These are phyloP conservation scores for Knoxia roxburghii DNA, from an alignment of 257 asterid species.

Conservation along the genomic window DNA sequence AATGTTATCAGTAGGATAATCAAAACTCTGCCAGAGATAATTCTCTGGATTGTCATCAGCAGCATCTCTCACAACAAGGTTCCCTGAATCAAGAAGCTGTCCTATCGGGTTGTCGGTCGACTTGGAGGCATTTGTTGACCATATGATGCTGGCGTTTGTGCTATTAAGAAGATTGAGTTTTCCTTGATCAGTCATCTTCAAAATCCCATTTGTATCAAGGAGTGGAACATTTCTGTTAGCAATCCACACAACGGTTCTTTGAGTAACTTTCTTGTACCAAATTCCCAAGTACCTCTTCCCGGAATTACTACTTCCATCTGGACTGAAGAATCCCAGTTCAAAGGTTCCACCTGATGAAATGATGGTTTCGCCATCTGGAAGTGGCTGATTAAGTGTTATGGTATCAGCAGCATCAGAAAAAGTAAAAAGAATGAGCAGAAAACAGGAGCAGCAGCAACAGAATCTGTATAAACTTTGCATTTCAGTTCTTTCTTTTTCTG, in stretches of 20 bases:
- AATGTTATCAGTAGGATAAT: slow-evolving; percentile 25
- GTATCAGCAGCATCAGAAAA: slow-evolving; percentile 16
- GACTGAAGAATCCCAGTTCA: slow-evolving; percentile 33
- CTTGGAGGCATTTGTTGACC: slow-evolving; percentile 24
- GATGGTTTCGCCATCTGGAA: slow-evolving; percentile 29
- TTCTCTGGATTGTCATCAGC: slow-evolving; percentile 16
- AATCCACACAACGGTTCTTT: slow-evolving; percentile 16
- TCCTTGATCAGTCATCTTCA: slow-evolving; percentile 8
- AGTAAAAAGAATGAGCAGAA: not conserved
- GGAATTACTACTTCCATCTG: slow-evolving; percentile 8
- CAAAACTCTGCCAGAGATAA: too few relatives aligned
- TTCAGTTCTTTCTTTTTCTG: not conserved
- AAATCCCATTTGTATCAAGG: slow-evolving; percentile 5
- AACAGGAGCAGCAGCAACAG: slow-evolving; percentile 1
- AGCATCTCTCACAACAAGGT: slow-evolving; percentile 34
- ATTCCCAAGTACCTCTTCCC: slow-evolving; percentile 28
- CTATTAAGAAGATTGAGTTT: slow-evolving; percentile 9
- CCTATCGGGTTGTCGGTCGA: slow-evolving; percentile 16
- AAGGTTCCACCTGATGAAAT: slow-evolving; percentile 29
- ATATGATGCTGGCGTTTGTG: not conserved
- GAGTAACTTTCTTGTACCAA: slow-evolving; percentile 21
- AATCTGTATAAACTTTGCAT: slow-evolving; percentile 1
- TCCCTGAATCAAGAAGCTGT: slow-evolving; percentile 30
- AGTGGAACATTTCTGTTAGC: slow-evolving; percentile 25
- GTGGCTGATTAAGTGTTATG: slow-evolving; percentile 6